Evolutionary conservation across 2,329 filamentous ascomycete species (phyloP).

Genomic region (Sarocladium brachiariae): DNA sequence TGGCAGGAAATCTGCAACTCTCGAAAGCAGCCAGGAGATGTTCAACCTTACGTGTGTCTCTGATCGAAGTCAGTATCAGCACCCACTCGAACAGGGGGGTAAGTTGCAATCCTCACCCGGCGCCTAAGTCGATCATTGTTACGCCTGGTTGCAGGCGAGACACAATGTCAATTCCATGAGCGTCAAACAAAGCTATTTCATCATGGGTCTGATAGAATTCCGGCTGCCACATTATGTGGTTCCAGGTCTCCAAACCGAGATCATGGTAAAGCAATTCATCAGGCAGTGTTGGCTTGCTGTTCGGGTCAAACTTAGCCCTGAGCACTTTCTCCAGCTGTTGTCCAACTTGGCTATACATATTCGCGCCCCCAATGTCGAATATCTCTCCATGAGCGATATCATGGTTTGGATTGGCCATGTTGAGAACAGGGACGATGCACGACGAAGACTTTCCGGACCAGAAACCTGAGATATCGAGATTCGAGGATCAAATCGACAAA

Average conservation of each 20-base stretch:
- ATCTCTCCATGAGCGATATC: slow-evolving; percentile 23
- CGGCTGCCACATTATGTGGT: slow-evolving; percentile 31
- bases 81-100: too few species aligned
- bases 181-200: slow-evolving; percentile 29
- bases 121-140: slow-evolving; percentile 33
- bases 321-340: slow-evolving; percentile 22
- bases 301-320: slow-evolving; percentile 16
- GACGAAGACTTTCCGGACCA: background rate
- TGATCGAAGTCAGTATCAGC: too few species aligned
- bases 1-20: slow-evolving; percentile 19
- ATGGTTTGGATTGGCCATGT: background rate
- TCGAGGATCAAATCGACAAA: background rate
- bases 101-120: slow-evolving; percentile 36
- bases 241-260: slow-evolving; percentile 31
- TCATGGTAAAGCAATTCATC: slow-evolving; percentile 35
- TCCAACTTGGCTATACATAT: slow-evolving; percentile 22
- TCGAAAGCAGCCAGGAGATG: slow-evolving; percentile 30
- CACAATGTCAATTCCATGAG: slow-evolving; percentile 29
- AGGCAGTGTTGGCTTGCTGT: slow-evolving; percentile 24
- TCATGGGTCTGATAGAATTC: slow-evolving; percentile 36
- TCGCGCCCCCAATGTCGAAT: slow-evolving; percentile 31
- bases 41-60: slow-evolving; percentile 34
- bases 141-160: slow-evolving; percentile 21
- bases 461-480: background rate
- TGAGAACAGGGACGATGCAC: background rate